A percentile compares a stretch with the other conserved stretches of the same genome.
Conservation (phyloP, 2,329 filamentous ascomycete species). For the Trichoderma harzianum region DNA sequence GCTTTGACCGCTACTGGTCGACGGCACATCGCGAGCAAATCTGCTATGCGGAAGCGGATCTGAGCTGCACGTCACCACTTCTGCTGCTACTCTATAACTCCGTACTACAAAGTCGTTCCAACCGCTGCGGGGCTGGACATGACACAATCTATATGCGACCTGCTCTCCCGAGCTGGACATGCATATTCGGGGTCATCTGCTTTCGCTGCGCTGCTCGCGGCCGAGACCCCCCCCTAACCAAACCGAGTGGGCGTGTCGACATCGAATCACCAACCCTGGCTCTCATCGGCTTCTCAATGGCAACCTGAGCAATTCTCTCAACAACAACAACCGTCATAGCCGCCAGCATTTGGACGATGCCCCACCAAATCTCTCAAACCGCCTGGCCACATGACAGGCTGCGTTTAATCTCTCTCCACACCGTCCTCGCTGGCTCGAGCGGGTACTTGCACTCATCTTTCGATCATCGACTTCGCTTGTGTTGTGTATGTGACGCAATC, state of each 20-base stretch:
- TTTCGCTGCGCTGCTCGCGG: neutral
- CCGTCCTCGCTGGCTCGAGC: conserved; percentile 26
- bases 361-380: conserved; percentile 10
- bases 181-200: conserved; percentile 21
- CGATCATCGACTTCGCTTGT: conserved; percentile 9
- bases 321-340: conserved; percentile 1
- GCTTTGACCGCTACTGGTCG: neutral
- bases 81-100: neutral
- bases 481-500: neutral
- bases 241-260: conserved; percentile 5
- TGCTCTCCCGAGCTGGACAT: conserved; percentile 15
- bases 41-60: conserved; percentile 16
- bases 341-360: neutral
- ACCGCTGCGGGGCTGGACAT: conserved; percentile 20
- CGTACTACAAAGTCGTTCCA: neutral
- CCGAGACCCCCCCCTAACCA: conserved; percentile 5
- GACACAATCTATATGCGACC: conserved; percentile 1
- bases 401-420: conserved; percentile 8
- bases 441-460: conserved; percentile 16
- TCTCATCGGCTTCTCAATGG: conserved; percentile 15
- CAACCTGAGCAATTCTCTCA: neutral
- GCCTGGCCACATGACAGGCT: conserved; percentile 21
- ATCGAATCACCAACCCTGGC: conserved; percentile 21
- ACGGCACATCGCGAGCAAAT: conserved; percentile 1
- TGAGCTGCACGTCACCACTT: conserved; percentile 18